Evolutionary conservation across 805 yeast species (phyloP), one percentile per base, ranked within the genome.

Genomic region (Ogataea sp.): DNA sequence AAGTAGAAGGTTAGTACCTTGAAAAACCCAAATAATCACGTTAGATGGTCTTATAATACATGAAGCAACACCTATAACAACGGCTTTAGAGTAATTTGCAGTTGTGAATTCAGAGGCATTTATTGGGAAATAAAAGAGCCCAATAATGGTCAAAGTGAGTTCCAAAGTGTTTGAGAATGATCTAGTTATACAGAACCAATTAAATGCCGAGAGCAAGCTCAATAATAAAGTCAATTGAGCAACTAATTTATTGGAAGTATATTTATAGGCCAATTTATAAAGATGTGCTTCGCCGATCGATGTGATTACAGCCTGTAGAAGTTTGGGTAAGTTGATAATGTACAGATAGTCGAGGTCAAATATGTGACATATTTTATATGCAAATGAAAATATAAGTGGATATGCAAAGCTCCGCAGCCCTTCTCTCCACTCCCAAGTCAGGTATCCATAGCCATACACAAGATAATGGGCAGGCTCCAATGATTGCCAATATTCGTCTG

Each of bases 401-500:
- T 88, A 90, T 0, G 83, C 58, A 39, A 84, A 80, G 9, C 95
- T 81, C 43, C 99, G 62, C 4, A 93, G 61, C 1, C 79, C 80
- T 36, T 69, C 65, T 20, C 62, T 56, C 98, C 98, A 93, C 60
- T 93, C 99, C 99, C 99, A 93, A 0, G 97, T 87, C 28, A 78
- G 55, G 49, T 76, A 75, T 0, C 98, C 98, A 45, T 80, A 81
- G 2, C 93, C 89, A 56, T 69, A 87, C 0, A 82, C 81, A 28
- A 70, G 62, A 4, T 52, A 41, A 58, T 88, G 96, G 0, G 97
- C 98, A 0, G 96, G 96, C 52, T 93, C 98, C 38, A 93, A 62
- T 0, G 89, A 69, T 60, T 93, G 99, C 78, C 81, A 93, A 61
- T 71, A 93, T 59, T 93, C 99, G 58, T 93, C 99, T 0, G 98